A percentile compares a stretch with the other conserved stretches of the same genome.
Evolutionary conservation across 169 alveolate genomes (phyloP).

Genomic region (Plasmodium gaboni): DNA sequence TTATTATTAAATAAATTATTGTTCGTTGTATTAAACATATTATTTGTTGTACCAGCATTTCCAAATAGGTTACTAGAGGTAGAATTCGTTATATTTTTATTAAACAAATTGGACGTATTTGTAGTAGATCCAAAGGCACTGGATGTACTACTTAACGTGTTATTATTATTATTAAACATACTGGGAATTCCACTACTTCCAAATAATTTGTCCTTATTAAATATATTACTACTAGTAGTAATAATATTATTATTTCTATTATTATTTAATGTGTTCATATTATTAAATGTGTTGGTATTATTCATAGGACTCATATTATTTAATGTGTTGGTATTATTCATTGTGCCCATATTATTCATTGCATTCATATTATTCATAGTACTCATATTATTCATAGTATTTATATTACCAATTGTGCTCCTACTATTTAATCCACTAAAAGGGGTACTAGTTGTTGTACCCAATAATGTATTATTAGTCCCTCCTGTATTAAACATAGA

Average conservation of each 20-base stretch:
- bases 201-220: too few species aligned
- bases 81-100: background rate
- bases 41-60: slow-evolving; percentile 2
- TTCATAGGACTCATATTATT: background rate
- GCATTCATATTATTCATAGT: too few species aligned
- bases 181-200: background rate
- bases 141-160: background rate
- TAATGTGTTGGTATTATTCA: background rate
- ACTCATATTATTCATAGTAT: too few species aligned
- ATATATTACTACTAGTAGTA: background rate
- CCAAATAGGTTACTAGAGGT: slow-evolving; percentile 5
- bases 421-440: too few species aligned
- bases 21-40: background rate
- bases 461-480: too few species aligned
- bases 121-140: background rate
- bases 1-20: slow-evolving; percentile 19
- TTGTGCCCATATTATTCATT: too few species aligned
- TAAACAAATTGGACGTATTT: slow-evolving; percentile 4
- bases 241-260: slow-evolving; percentile 8
- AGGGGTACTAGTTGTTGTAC: too few species aligned
- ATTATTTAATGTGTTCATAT: background rate
- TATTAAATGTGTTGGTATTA: background rate
- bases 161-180: slow-evolving; percentile 4
- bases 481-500: too few species aligned
- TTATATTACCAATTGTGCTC: too few species aligned